Evolutionary conservation across 768 basidiomycete species (phyloP).

Genomic region (Hericium coralloides): DNA sequence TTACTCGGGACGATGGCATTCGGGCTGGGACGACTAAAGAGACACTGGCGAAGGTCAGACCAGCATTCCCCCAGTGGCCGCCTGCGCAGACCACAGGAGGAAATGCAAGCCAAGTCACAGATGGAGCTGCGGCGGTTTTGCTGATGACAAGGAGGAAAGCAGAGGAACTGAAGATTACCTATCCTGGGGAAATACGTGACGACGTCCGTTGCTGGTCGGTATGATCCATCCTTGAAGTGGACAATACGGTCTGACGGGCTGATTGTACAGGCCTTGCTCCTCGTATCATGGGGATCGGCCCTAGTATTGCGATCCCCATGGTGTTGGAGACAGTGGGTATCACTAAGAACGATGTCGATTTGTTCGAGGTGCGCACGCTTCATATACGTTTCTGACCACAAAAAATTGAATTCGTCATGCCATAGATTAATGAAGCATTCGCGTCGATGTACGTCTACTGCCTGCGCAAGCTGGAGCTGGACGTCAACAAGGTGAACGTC

Average conservation of each 20-base stretch:
- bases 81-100: slow-evolving; percentile 72
- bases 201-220: slow-evolving; percentile 55
- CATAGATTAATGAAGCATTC: slow-evolving; percentile 85
- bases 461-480: slow-evolving; percentile 53
- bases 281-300: slow-evolving; percentile 85
- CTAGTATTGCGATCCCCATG: slow-evolving; percentile 77
- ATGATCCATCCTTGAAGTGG: background rate
- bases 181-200: slow-evolving; percentile 74
- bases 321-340: slow-evolving; percentile 63
- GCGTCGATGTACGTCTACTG: slow-evolving; percentile 77
- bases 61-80: slow-evolving; percentile 83
- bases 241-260: background rate
- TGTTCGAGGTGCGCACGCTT: slow-evolving; percentile 53
- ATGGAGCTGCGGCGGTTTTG: slow-evolving; percentile 74
- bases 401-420: background rate
- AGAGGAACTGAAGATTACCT: slow-evolving; percentile 55
- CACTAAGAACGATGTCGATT: slow-evolving; percentile 58
- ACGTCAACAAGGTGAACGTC: slow-evolving; percentile 64
- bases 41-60: slow-evolving; percentile 48
- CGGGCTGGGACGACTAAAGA: slow-evolving; percentile 66
- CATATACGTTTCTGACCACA: too few relatives aligned
- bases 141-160: slow-evolving; percentile 78
- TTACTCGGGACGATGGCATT: slow-evolving; percentile 72
- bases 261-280: slow-evolving; percentile 51
- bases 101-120: slow-evolving; percentile 80